A percentile compares a stretch with the other conserved stretches of the same genome.
These are phyloP conservation scores for Gastrolobium bilobum DNA, from an alignment of 306 rosid genomes.

Conservation along the genomic window DNA sequence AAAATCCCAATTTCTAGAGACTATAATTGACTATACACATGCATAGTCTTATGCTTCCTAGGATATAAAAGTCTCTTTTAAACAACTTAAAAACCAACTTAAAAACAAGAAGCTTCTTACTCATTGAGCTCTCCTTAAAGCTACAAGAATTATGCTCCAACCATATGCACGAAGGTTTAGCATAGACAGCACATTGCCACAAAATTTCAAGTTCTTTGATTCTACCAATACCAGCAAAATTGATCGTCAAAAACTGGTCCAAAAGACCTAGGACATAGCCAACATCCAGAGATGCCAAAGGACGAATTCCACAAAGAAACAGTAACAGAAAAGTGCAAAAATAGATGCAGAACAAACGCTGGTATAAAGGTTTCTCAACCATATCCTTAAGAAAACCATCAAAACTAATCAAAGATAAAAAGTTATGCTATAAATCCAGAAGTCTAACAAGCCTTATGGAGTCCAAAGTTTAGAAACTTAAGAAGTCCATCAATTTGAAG, in stretches of 20 bases:
- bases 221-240: not conserved
- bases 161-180: not conserved
- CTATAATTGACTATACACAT: too few relatives aligned
- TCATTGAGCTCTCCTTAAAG: not conserved
- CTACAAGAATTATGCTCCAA: not conserved
- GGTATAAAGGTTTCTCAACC: not conserved
- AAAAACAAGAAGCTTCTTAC: not conserved
- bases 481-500: conserved; percentile 21
- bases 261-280: not conserved
- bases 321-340: not conserved
- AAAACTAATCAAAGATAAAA: conserved; percentile 16
- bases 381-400: conserved; percentile 14
- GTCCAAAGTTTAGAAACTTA: conserved; percentile 5
- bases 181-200: not conserved
- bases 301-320: not conserved
- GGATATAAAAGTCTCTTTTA: too few relatives aligned
- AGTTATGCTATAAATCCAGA: not conserved
- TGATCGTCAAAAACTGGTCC: not conserved
- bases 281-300: not conserved
- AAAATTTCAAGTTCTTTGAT: not conserved
- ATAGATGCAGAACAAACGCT: not conserved
- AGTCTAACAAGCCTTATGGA: not conserved
- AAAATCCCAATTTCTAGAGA: too few relatives aligned
- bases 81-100: too few relatives aligned
- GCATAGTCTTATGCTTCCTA: too few relatives aligned